phyloP scores from a whole-genome alignment of 352 stramenopile species.

The Pilasporangium apinafurcum region DNA sequence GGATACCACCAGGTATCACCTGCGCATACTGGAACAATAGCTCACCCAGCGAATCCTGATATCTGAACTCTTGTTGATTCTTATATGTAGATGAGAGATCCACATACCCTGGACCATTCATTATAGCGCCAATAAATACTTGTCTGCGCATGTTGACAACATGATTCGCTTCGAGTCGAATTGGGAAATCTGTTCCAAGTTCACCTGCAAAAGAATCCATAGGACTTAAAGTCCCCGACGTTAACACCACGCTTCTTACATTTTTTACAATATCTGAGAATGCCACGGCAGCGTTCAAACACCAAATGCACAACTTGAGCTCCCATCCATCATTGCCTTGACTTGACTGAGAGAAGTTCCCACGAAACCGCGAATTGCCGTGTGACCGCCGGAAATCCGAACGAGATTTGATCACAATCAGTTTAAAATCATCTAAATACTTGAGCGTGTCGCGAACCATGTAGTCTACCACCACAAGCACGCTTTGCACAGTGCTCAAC shows the following conservation, averaged over 20 bases:
- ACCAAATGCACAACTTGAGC: conserved; percentile 84
- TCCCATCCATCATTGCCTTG: conserved; percentile 28
- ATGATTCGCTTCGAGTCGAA: conserved; percentile 81
- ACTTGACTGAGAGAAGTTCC: conserved; percentile 7
- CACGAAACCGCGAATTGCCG: conserved; percentile 8
- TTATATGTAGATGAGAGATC: conserved; percentile 74
- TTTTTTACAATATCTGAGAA: conserved; percentile 72
- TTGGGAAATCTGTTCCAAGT: conserved; percentile 70
- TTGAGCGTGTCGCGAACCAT: conserved; percentile 78
- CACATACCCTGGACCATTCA: conserved; percentile 57
- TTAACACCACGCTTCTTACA: conserved; percentile 72
- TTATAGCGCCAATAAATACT: conserved; percentile 69
- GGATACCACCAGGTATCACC: conserved; percentile 63
- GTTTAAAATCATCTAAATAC: conserved; percentile 79
- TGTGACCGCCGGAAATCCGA: conserved; percentile 4
- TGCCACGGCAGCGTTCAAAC: conserved; percentile 74
- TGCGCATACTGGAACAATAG: conserved; percentile 64
- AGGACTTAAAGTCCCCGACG: conserved; percentile 77
- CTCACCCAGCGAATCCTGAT: conserved; percentile 79
- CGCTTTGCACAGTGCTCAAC: conserved; percentile 43
- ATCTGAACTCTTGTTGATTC: conserved; percentile 74
- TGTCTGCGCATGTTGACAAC: conserved; percentile 86
- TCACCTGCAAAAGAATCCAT: conserved; percentile 87
- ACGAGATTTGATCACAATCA: conserved; percentile 44
- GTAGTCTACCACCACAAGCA: conserved; percentile 72